Evolutionary conservation across 2,329 filamentous ascomycete species (phyloP), one percentile per base, ranked within the genome.

Genomic region (Ophioceras dolichostomum): DNA sequence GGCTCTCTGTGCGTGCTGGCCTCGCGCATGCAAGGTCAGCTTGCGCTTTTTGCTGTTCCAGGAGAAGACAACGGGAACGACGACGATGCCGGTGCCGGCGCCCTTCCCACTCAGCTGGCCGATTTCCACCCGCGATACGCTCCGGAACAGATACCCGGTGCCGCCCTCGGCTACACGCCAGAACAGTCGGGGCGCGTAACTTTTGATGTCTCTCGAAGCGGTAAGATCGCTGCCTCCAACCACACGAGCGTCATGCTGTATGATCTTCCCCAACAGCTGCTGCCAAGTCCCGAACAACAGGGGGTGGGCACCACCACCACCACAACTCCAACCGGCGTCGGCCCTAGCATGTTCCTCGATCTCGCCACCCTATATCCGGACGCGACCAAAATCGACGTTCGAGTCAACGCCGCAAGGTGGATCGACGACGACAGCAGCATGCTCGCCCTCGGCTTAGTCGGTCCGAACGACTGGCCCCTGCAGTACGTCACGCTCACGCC

Each of bases 401-500:
- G n/a, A n/a, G n/a, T 37, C 9, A 27, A 28, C 19, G 19, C 39
- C 43, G 52, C 61, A 32, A 70, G 62, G 40, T 71, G 67, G 52
- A 58, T 73, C 49, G 57, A 56, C 17, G 52, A 55, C 12, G 13
- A 8, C 7, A 28, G 28, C n/a, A 59, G 65, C 6, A 59, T 64
- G 10, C 40, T 73, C 9, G 69, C 62, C 0, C 57, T 70, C 6
- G 65, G 61, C 2, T 38, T 72, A 8, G 62, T 60, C 4, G 60
- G 59, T 3, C 59, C 31, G 55, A 38, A 43, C 49, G 3, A 47
- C 19, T 37, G 62, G 18, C 64, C 67, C 5, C 51, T 74, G 10
- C 60, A 62, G 5, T 65, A 63, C 47, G 52, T 67, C n/a, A 55
- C 56, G 13, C 43, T 67, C 18, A 67, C 63, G 0, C 68, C 67